Percentiles rank a stretch among this genome's conserved stretches.
phyloP scores from a whole-genome alignment of 2,329 filamentous ascomycete species.

The Ascochyta pisi region DNA sequence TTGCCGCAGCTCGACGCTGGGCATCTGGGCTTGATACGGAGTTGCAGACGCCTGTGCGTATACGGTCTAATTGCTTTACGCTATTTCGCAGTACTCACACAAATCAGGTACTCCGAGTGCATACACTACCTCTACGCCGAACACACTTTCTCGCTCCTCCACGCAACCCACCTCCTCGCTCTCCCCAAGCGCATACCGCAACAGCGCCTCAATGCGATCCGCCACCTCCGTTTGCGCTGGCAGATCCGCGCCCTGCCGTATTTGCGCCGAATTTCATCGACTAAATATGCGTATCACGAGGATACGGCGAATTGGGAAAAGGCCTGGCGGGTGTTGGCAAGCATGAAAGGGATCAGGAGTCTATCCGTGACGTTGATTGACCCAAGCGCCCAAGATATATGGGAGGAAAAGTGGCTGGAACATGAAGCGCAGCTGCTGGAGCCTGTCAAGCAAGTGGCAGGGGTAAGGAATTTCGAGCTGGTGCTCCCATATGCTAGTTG shows the following conservation, averaged over 20 bases:
- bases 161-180: constrained; percentile 43
- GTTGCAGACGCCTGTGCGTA: constrained; percentile 39
- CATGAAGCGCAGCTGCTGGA: constrained; percentile 36
- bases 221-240: constrained; percentile 41
- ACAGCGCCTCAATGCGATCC: constrained; percentile 36
- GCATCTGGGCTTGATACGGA: constrained; percentile 25
- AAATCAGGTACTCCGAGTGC: constrained; percentile 41
- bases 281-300: constrained; percentile 41
- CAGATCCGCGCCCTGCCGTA: constrained; percentile 44
- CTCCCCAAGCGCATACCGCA: constrained; percentile 38
- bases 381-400: constrained; percentile 35
- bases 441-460: constrained; percentile 30
- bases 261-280: constrained; percentile 29
- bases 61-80: background rate
- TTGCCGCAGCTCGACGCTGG: constrained; percentile 9
- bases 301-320: constrained; percentile 45
- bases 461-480: constrained; percentile 29
- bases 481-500: constrained; percentile 42
- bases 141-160: constrained; percentile 44
- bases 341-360: constrained; percentile 35
- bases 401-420: constrained; percentile 41
- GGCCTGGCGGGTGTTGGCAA: constrained; percentile 36
- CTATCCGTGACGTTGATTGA: constrained; percentile 39
- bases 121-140: constrained; percentile 38
- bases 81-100: background rate